A percentile compares a stretch with the other conserved stretches of the same genome.
phyloP scores from a whole-genome alignment of 345 rosid genomes.

The Stellera chamaejasme region DNA sequence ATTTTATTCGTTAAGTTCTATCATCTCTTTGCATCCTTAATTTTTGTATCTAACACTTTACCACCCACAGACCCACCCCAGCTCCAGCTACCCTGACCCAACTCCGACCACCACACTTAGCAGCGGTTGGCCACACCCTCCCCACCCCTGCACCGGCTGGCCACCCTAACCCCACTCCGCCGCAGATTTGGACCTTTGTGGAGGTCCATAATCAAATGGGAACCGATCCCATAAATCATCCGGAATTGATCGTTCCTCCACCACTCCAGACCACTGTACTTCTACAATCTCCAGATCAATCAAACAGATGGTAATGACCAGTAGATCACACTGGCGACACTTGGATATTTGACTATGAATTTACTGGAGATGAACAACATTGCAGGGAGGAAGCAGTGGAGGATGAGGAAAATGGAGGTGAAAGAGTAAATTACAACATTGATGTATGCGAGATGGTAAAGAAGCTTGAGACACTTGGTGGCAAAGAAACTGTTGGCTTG shows the following conservation, averaged over 20 bases:
- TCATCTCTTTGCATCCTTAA: no score
- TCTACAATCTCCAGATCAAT: slow-evolving; percentile 67
- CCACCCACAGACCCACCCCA: no score
- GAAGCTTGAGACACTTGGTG: slow-evolving; percentile 49
- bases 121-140: no score
- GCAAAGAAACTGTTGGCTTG: slow-evolving; percentile 78
- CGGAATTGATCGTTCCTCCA: slow-evolving; percentile 98
- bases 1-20: no score
- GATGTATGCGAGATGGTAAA: slow-evolving; percentile 76
- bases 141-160: no score
- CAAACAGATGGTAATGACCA: slow-evolving; percentile 53
- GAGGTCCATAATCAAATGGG: slow-evolving; percentile 77
- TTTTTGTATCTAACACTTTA: no score
- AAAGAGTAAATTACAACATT: slow-evolving; percentile 95
- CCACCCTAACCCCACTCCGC: no score
- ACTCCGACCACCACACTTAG: no score
- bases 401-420: slow-evolving; percentile 78
- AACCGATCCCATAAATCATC: slow-evolving; percentile 83
- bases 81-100: no score
- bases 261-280: slow-evolving; percentile 94
- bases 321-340: slow-evolving; percentile 51
- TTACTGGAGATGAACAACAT: slow-evolving; percentile 84
- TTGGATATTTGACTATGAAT: slow-evolving; percentile 65
- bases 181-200: slow-evolving; percentile 30
- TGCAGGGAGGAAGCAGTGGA: slow-evolving; percentile 92